Conservation (phyloP, 1,284 basidiomycete species). For the Flammula alnicola region DNA sequence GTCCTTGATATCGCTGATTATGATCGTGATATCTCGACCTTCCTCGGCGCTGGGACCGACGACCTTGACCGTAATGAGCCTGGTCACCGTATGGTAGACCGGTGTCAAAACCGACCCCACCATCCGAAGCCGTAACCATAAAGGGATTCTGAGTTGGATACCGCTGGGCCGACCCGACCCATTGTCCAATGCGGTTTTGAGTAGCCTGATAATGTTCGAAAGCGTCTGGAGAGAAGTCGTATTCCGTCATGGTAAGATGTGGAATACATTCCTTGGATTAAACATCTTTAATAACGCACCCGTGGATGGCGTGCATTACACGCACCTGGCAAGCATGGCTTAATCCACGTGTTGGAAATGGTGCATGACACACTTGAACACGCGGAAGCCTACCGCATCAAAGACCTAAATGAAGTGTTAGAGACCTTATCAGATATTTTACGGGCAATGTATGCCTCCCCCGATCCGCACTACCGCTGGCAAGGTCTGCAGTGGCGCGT, state of each 20-base stretch:
- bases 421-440: too few species aligned
- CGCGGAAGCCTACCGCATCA: neutral
- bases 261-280: neutral
- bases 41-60: slow-evolving; percentile 1
- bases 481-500: too few species aligned
- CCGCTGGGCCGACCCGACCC: slow-evolving; percentile 28
- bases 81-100: slow-evolving; percentile 2
- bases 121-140: slow-evolving; percentile 6
- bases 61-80: neutral
- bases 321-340: neutral
- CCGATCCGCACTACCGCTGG: too few species aligned
- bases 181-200: slow-evolving; percentile 24
- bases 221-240: slow-evolving; percentile 32
- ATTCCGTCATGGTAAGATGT: slow-evolving; percentile 31
- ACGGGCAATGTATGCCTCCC: too few species aligned
- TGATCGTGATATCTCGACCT: neutral
- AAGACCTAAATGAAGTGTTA: neutral
- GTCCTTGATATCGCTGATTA: neutral
- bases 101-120: neutral
- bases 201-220: slow-evolving; percentile 25
- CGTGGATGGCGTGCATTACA: neutral
- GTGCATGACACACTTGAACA: neutral
- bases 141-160: slow-evolving; percentile 23
- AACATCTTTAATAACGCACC: neutral
- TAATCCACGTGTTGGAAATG: neutral